These are phyloP conservation scores for Earliella scabrosa DNA, from an alignment of 1,284 basidiomycete species.

Conservation along the genomic window DNA sequence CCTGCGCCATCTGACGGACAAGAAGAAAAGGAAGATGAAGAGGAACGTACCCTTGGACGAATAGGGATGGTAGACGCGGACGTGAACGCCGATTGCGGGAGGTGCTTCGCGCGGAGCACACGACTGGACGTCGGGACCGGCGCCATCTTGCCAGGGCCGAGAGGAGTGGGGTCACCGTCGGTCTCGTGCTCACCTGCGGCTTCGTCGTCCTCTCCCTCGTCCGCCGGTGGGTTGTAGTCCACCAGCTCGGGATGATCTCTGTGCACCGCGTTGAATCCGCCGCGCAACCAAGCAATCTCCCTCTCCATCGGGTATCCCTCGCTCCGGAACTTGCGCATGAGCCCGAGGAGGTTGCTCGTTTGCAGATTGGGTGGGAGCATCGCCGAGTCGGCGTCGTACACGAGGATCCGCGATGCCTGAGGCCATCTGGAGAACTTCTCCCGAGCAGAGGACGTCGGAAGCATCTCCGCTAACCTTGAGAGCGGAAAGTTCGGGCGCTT, in stretches of 20 bases:
- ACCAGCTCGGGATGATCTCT: constrained; percentile 55
- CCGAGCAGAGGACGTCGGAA: constrained; percentile 62
- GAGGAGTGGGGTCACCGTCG: constrained; percentile 6
- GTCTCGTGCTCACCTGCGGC: constrained; percentile 18
- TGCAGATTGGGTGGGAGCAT: constrained; percentile 48
- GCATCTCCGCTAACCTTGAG: constrained; percentile 74
- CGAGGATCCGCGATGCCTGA: constrained; percentile 64
- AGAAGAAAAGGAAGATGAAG: too few species aligned
- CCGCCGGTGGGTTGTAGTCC: constrained; percentile 50
- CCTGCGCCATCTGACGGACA: too few species aligned
- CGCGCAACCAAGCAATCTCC: constrained; percentile 73
- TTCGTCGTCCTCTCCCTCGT: constrained; percentile 59
- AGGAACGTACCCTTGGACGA: constrained; percentile 14
- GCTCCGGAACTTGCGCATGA: constrained; percentile 84
- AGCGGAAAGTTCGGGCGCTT: constrained; percentile 86
- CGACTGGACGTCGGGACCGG: constrained; percentile 23
- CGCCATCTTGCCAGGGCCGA: constrained; percentile 20
- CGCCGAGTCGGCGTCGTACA: constrained; percentile 82
- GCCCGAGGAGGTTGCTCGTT: constrained; percentile 73
- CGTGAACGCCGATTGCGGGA: constrained; percentile 70
- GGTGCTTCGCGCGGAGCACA: constrained; percentile 59
- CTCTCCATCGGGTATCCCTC: constrained; percentile 66
- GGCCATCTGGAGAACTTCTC: constrained; percentile 65
- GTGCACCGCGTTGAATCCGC: constrained; percentile 79
- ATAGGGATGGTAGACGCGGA: constrained; percentile 50